These are phyloP conservation scores for Ceratobasidium theobromae DNA, from an alignment of 1,284 basidiomycete genomes.

Conservation along the genomic window DNA sequence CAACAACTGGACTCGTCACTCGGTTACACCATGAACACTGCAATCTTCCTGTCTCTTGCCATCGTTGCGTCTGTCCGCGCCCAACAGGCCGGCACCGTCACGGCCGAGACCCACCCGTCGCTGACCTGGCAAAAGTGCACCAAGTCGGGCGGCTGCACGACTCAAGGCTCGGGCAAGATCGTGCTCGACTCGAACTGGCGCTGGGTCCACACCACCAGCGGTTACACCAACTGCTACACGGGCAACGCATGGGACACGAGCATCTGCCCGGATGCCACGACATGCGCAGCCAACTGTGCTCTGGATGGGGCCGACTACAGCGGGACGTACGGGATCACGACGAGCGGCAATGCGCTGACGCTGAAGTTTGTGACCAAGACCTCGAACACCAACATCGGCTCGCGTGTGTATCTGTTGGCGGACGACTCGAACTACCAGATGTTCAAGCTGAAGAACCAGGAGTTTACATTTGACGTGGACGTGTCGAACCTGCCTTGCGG, in stretches of 20 bases:
- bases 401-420: constrained; percentile 17
- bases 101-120: constrained; percentile 32
- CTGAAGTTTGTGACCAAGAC: constrained; percentile 54
- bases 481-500: constrained; percentile 57
- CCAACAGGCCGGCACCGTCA: constrained; percentile 33
- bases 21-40: background rate
- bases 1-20: background rate
- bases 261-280: constrained; percentile 51
- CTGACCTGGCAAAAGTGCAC: constrained; percentile 33
- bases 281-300: constrained; percentile 55
- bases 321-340: constrained; percentile 51
- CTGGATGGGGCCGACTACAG: constrained; percentile 60
- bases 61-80: constrained; percentile 10
- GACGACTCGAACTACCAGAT: constrained; percentile 49
- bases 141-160: constrained; percentile 32
- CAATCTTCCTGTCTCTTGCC: background rate
- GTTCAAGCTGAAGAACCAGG: constrained; percentile 57
- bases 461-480: constrained; percentile 62
- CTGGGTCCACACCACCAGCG: constrained; percentile 32
- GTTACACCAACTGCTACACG: constrained; percentile 51
- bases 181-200: constrained; percentile 35
- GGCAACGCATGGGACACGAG: constrained; percentile 41
- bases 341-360: constrained; percentile 51
- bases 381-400: constrained; percentile 32
- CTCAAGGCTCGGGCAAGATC: constrained; percentile 8